Evolutionary conservation across 176 grass and related monocot species (phyloP).

Genomic region (Cenchrus fungigraminus): DNA sequence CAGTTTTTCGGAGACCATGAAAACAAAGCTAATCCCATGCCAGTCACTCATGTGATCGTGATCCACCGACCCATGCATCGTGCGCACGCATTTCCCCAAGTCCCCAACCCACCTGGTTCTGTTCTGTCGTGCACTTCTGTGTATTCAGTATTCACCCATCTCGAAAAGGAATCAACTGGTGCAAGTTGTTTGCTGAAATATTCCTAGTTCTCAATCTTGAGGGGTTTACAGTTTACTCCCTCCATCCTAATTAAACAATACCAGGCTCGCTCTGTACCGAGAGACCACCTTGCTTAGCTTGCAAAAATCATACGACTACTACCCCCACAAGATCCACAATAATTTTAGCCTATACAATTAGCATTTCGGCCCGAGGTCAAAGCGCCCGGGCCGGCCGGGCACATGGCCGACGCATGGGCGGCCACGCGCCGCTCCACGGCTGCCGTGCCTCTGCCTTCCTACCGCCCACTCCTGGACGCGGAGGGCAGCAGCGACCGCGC

Average conservation of each 20-base stretch:
- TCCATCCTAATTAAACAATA: not conserved
- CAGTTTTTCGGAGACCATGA: not conserved
- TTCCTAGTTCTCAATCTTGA: not conserved
- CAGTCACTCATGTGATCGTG: not conserved
- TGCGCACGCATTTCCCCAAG: conserved; percentile 1
- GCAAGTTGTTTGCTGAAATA: not conserved
- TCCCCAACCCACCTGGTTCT: conserved; percentile 6
- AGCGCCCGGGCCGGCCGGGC: not conserved
- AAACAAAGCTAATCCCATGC: not conserved
- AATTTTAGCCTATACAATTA: conserved; percentile 36
- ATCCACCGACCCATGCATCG: conserved; percentile 28
- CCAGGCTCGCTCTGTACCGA: not conserved
- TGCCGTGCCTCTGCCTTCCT: not conserved
- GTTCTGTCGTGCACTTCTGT: not conserved
- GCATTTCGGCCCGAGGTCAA: conserved; percentile 45
- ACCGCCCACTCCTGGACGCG: too few species aligned
- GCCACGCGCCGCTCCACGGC: not conserved
- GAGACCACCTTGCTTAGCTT: not conserved
- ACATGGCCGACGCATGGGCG: conserved; percentile 17
- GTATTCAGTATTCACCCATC: not conserved
- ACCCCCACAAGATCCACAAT: not conserved
- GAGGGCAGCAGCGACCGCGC: too few species aligned
- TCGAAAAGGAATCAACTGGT: not conserved
- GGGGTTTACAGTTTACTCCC: not conserved
- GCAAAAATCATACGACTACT: not conserved